Evolutionary conservation across 2,329 filamentous ascomycete genomes (phyloP), one percentile per base, ranked within the genome.

Genomic region (Mollisiaceae sp.): DNA sequence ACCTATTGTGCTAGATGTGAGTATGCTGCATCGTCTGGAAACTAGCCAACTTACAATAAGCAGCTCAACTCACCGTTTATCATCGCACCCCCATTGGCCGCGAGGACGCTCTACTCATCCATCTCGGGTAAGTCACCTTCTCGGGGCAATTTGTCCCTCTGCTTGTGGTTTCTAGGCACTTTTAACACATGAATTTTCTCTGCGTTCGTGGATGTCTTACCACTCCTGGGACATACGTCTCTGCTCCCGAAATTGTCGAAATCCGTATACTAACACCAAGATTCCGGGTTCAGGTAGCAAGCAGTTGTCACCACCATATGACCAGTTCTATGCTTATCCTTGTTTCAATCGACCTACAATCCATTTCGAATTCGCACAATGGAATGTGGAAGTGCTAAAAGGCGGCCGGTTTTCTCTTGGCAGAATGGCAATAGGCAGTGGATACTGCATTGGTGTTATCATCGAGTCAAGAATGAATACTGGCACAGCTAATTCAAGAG

Each of bases 31-130:
- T 22, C 9, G 27, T 38, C 32, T 18, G 15, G 8, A 2, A 35
- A 5, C 1, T 5, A 18, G 36, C 8, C 12, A 24, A 18, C 59
- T 68, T 20, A 66, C 59, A 12, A 35, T 14, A 5, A 14, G 2
- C 60, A 72, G 70, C 45, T 72, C 27, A 72, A 72, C 27, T 70
- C 69, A 12, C 70, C 70, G 2, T 72, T 67, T 56, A 70, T 72
- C 18, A 35, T 72, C 15, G 70, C 69, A 12, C 69, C 70, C 6
- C 59, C 70, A 38, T 38, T 64, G 27, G 68, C 67, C 12, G 70
- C 70, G 8, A 60, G 67, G 11, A 59, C 65, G 11, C 64, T 72
- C 22, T 72, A 71, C 60, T 63, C 69, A 3, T 70, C 65, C 1
- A 66, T 70, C 18, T 41, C 38, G 11, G 38, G 43, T 45, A 45